Base-by-base conservation (phyloP, 148 eudicot species). In the Rhododendron williamsianum region DNA sequence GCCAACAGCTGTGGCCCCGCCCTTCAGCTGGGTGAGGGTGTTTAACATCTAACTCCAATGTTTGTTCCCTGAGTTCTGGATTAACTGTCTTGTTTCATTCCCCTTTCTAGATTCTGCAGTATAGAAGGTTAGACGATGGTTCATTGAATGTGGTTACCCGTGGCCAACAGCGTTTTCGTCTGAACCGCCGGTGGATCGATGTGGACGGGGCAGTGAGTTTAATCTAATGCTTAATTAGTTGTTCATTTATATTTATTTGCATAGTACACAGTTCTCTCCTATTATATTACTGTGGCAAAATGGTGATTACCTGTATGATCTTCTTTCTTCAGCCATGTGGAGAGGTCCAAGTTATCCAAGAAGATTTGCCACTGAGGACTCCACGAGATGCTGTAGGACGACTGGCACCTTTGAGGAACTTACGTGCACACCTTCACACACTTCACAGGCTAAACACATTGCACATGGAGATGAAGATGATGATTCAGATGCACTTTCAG, bases 101-200 rank as follows among this genome's bases (percentile, higher is more conserved):
- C 35, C 33, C 33, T 72, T 78, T 87, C 84, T 91, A 97, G 99
- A 94, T 97, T 88, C 95, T 94, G 85, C 96, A 94, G 86, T 91
- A 91, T 48, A 91, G 93, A 84, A 90, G 93, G 79, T 90, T 95
- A 87, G 98, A 95, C 58, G 99, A 97, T 95, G 98, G 99, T 89
- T 92, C 99, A 38, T 88, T 95, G 84, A 97, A 95, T 89, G 91
- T 97, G 76, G 93, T 97, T 83, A 91, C 96, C 80, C 95, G 96
- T 82, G 99, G 99, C 80, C 93, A 91, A 89, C 98, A 97, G 86
- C 94, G 99, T 2, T 97, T 97, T 84, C 94, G 87, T 88, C 90
- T 97, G 48, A 94, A 90, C 87, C 95, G 94, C 78, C 93, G 89
- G 30, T 95, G 98, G 98, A 88, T 90, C 83, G 98, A 93, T 86